Evolutionary conservation across 2,329 filamentous ascomycete genomes (phyloP).

Genomic region (Aureobasidium musti): DNA sequence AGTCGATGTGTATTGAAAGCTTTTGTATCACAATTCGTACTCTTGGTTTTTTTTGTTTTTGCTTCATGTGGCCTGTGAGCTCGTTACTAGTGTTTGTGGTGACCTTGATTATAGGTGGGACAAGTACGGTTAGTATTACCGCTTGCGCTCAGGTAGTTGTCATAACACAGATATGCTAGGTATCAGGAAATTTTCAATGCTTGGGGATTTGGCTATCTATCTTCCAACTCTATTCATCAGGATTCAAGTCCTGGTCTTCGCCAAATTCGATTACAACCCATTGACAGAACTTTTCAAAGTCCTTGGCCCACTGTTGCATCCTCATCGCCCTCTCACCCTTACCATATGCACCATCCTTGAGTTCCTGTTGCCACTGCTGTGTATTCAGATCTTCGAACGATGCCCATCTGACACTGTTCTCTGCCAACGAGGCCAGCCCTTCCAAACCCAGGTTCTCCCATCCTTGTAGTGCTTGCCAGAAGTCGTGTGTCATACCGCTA

Average conservation of each 20-base stretch:
- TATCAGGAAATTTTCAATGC: no score
- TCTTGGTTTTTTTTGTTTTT: background rate
- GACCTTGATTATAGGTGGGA: no score
- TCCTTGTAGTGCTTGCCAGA: constrained; percentile 89
- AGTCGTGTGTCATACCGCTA: constrained; percentile 85
- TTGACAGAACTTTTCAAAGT: constrained; percentile 88
- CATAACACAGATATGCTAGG: no score
- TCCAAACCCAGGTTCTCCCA: constrained; percentile 90
- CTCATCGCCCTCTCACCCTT: constrained; percentile 68
- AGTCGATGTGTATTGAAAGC: no score
- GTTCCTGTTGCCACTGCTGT: constrained; percentile 69
- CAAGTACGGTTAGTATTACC: no score
- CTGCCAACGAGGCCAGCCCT: constrained; percentile 80
- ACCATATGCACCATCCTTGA: constrained; percentile 74
- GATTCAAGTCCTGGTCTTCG: constrained; percentile 33
- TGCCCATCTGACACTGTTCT: constrained; percentile 91
- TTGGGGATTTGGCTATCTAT: background rate
- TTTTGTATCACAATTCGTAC: no score
- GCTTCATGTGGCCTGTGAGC: background rate
- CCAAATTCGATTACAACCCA: constrained; percentile 79
- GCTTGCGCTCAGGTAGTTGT: no score
- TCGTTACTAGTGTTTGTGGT: background rate
- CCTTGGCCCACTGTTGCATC: constrained; percentile 73
- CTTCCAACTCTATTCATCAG: constrained; percentile 14
- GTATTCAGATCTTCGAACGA: constrained; percentile 77